Conservation (phyloP, 148 eudicot species). For the Polygonum aviculare region DNA sequence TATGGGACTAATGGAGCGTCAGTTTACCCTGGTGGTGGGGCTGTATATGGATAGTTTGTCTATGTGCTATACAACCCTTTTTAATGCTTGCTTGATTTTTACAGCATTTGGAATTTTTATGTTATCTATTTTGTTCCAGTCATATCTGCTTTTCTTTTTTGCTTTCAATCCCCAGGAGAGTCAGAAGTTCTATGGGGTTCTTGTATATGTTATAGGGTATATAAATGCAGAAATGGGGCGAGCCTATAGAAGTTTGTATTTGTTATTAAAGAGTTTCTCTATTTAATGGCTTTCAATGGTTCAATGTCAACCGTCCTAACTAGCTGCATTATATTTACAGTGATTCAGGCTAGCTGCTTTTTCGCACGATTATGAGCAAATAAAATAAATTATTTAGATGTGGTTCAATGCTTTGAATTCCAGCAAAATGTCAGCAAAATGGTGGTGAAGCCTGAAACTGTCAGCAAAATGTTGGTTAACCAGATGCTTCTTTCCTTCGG, state of each 20-base stretch:
- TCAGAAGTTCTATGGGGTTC: not conserved
- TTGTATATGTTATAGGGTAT: not conserved
- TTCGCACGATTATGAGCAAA: not conserved
- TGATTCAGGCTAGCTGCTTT: not conserved
- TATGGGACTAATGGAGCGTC: not conserved
- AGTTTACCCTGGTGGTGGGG: not conserved
- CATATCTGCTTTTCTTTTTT: not conserved
- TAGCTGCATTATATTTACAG: not conserved
- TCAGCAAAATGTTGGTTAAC: conserved; percentile 88
- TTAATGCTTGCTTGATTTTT: not conserved
- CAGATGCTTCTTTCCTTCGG: conserved; percentile 94
- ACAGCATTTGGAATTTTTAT: not conserved
- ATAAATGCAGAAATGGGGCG: not conserved
- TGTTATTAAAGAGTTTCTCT: not conserved
- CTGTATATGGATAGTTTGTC: not conserved
- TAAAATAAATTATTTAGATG: not conserved
- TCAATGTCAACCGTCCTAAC: not conserved
- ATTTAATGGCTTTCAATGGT: not conserved
- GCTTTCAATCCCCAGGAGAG: not conserved
- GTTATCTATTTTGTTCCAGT: not conserved
- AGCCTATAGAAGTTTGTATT: not conserved
- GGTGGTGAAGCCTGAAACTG: conserved; percentile 96
- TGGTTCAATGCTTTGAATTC: not conserved
- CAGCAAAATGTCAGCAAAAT: conserved; percentile 88
- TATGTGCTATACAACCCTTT: not conserved